These are phyloP conservation scores for Dryas octopetala DNA, from an alignment of 306 rosid species.

Conservation along the genomic window DNA sequence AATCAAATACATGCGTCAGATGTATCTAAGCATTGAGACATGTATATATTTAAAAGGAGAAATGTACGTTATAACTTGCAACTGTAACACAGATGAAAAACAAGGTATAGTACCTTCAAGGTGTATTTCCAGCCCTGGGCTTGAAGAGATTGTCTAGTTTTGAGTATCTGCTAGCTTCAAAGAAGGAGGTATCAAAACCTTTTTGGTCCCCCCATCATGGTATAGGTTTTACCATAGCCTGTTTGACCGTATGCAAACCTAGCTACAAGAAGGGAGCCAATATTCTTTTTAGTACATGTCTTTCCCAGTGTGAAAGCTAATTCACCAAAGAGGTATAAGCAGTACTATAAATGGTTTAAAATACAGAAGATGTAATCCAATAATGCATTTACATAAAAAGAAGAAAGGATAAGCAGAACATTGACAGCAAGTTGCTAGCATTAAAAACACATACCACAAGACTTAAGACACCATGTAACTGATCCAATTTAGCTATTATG, in stretches of 20 bases:
- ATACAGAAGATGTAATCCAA: neutral
- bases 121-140: conserved; percentile 86
- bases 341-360: neutral
- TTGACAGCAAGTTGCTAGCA: too few relatives aligned
- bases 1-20: too few relatives aligned
- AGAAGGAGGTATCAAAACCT: conserved; percentile 90
- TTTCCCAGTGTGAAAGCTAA: neutral
- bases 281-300: conserved; percentile 10
- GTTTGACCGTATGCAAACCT: conserved; percentile 99
- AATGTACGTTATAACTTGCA: conserved; percentile 30
- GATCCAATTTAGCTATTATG: too few relatives aligned
- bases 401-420: neutral
- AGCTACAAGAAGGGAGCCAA: conserved; percentile 28
- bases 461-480: too few relatives aligned
- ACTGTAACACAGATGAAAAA: too few relatives aligned
- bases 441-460: too few relatives aligned
- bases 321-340: neutral
- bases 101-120: conserved; percentile 49
- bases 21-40: too few relatives aligned
- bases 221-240: conserved; percentile 86
- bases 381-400: neutral
- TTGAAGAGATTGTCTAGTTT: conserved; percentile 71
- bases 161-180: conserved; percentile 72
- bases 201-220: conserved; percentile 95
- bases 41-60: too few relatives aligned